These are phyloP conservation scores for Fusarium illudens DNA, from an alignment of 2,329 filamentous ascomycete species.

Conservation along the genomic window DNA sequence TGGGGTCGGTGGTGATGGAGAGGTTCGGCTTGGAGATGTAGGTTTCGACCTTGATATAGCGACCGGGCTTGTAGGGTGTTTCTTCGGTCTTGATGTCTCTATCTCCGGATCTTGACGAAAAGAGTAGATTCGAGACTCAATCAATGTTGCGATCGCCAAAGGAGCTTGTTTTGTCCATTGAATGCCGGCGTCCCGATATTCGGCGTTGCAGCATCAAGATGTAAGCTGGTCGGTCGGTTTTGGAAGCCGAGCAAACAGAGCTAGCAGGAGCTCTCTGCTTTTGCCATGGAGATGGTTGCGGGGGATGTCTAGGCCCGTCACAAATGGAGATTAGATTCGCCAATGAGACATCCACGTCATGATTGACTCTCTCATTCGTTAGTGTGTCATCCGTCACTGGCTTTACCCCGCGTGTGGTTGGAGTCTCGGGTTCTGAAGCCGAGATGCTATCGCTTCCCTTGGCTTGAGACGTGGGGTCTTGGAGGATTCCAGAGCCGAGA, in stretches of 20 bases:
- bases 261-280: background rate
- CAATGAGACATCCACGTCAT: background rate
- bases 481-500: background rate
- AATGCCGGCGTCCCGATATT: background rate
- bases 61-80: background rate
- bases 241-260: background rate
- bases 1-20: background rate
- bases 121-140: background rate
- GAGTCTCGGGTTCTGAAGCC: conserved; percentile 13
- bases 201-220: background rate
- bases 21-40: background rate
- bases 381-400: background rate
- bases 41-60: background rate
- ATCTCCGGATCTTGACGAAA: background rate
- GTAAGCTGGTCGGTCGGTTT: background rate
- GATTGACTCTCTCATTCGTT: background rate
- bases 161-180: background rate
- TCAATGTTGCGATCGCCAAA: background rate
- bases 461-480: background rate
- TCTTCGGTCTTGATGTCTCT: background rate
- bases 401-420: background rate
- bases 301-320: background rate
- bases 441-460: background rate
- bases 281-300: conserved; percentile 3
- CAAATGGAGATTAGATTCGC: background rate